Percentiles rank a stretch among this genome's conserved stretches.
Conservation (phyloP, 805 yeast species). For the Henningerozyma blattae region DNA sequence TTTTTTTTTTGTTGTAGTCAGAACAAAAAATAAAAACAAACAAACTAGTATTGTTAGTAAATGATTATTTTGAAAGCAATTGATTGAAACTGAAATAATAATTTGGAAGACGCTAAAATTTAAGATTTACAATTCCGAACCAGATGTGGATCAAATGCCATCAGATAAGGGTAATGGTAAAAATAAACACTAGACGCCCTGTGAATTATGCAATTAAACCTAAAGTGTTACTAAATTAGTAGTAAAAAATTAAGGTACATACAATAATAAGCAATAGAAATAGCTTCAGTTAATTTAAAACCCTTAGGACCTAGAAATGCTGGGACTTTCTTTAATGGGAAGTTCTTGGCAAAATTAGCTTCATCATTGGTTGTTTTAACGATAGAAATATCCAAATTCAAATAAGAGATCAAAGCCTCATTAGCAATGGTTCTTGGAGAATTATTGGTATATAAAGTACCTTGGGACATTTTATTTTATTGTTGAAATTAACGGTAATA, state of each 20-base stretch:
- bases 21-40: no score
- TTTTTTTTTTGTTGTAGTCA: slow-evolving; percentile 44
- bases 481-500: no score
- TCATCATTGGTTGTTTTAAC: slow-evolving; percentile 24
- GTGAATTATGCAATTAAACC: no score
- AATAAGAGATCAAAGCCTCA: slow-evolving; percentile 42
- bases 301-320: slow-evolving; percentile 66
- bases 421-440: slow-evolving; percentile 21
- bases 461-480: slow-evolving; percentile 3
- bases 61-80: no score
- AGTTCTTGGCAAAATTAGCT: slow-evolving; percentile 29
- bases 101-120: no score
- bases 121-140: no score
- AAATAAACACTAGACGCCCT: no score
- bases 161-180: no score
- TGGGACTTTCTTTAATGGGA: slow-evolving; percentile 59
- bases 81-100: no score
- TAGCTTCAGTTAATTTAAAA: slow-evolving; percentile 54
- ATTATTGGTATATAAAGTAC: slow-evolving; percentile 30
- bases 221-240: no score
- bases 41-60: no score
- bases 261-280: slow-evolving; percentile 48
- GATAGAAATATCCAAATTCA: slow-evolving; percentile 45
- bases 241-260: slow-evolving; percentile 6
- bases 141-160: no score